Percentiles rank a stretch among this genome's conserved stretches.
Conservation (phyloP, 331 rosid genomes). For the Phaseolus coccineus region DNA sequence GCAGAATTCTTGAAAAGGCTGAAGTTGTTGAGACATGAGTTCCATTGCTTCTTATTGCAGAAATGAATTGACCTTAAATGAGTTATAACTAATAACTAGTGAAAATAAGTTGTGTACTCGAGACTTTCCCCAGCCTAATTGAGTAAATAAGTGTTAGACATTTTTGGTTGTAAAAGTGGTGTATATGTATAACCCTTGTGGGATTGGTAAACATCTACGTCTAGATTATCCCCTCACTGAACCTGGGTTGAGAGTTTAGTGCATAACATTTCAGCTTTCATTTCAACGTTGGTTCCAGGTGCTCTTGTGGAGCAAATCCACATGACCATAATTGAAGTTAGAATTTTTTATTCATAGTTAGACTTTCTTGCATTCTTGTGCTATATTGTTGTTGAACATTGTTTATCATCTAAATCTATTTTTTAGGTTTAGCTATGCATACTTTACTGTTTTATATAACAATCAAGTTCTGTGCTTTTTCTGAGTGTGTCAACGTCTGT, state of each 20-base stretch:
- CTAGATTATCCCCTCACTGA: conserved; percentile 10
- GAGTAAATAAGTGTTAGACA: neutral
- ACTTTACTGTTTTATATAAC: conserved; percentile 11
- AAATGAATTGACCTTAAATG: conserved; percentile 21
- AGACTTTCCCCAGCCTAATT: conserved; percentile 7
- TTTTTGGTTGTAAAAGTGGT: conserved; percentile 9
- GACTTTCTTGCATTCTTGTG: neutral
- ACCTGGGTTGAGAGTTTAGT: neutral
- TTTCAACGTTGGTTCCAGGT: conserved; percentile 31
- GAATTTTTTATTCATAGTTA: neutral
- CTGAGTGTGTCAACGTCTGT: conserved; percentile 14
- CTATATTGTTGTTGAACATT: conserved; percentile 16
- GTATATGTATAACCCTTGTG: conserved; percentile 19
- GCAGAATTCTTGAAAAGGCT: conserved; percentile 6
- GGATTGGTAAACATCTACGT: conserved; percentile 23
- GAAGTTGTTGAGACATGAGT: conserved; percentile 2
- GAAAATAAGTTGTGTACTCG: neutral
- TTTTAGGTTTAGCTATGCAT: conserved; percentile 23
- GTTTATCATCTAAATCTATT: conserved; percentile 12
- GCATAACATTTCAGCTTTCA: conserved; percentile 8
- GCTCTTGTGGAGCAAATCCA: conserved; percentile 24
- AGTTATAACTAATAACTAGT: neutral
- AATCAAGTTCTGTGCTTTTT: conserved; percentile 13
- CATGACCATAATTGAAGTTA: conserved; percentile 20
- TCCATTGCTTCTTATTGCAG: conserved; percentile 17